phyloP scores from a whole-genome alignment of 495 filamentous ascomycete genomes.

The Amorphotheca resinae region DNA sequence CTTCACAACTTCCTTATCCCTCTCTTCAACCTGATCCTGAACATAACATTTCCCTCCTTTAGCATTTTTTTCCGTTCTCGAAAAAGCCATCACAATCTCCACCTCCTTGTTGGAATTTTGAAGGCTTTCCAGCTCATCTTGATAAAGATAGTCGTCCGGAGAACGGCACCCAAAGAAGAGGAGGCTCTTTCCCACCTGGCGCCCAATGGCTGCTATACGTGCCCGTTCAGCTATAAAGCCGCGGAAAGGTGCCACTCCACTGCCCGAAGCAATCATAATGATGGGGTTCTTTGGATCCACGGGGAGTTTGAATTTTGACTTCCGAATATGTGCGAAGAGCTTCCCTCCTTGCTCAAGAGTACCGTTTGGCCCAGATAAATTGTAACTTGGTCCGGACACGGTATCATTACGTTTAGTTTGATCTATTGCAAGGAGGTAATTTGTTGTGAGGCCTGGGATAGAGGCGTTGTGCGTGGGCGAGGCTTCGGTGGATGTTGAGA shows the following conservation, averaged over 20 bases:
- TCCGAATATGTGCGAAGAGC: slow-evolving; percentile 1
- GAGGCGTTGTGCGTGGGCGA: neutral
- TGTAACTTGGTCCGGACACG: slow-evolving; percentile 13
- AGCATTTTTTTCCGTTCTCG: slow-evolving; percentile 40
- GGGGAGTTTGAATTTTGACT: slow-evolving; percentile 47
- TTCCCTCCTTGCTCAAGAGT: slow-evolving; percentile 14
- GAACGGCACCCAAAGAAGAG: slow-evolving; percentile 59
- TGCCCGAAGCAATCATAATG: slow-evolving; percentile 47
- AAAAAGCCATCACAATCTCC: slow-evolving; percentile 52
- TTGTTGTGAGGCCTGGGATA: slow-evolving; percentile 8
- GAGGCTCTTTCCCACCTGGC: slow-evolving; percentile 17
- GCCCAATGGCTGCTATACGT: slow-evolving; percentile 20
- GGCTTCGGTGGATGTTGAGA: neutral
- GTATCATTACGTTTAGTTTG: neutral
- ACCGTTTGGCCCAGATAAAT: slow-evolving; percentile 24
- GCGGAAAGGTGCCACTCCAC: slow-evolving; percentile 44
- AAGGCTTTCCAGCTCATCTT: slow-evolving; percentile 42
- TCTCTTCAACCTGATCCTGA: slow-evolving; percentile 48
- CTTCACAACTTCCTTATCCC: slow-evolving; percentile 9
- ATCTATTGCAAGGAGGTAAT: slow-evolving; percentile 5
- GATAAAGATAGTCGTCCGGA: slow-evolving; percentile 51
- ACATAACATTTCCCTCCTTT: slow-evolving; percentile 50
- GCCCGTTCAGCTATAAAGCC: slow-evolving; percentile 37
- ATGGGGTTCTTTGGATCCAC: slow-evolving; percentile 43
- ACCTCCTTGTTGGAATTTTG: neutral